Evolutionary conservation across 2,329 filamentous ascomycete genomes (phyloP), one percentile per base, ranked within the genome.

Genomic region (Eurotiales sp.): DNA sequence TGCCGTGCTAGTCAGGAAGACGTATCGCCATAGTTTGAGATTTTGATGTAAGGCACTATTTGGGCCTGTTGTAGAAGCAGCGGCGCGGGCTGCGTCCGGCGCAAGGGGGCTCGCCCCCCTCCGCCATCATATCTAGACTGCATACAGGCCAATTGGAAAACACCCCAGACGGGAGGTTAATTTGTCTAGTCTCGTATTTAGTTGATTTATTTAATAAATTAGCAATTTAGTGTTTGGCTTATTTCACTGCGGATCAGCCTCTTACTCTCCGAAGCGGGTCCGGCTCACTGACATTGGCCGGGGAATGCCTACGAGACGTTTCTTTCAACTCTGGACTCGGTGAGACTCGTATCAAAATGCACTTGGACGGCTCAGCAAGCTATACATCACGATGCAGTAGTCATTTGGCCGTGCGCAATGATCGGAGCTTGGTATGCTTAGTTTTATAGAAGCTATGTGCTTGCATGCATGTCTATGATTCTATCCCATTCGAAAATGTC

Each of bases 221-320:
- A 32, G 32, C 17, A 11, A 12, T 48, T 30, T 48, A 41, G 36
- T 10, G 19, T 41, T 30, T 48, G 46, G 40, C 25, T 48, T 36
- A 48, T 32, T 30, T 34, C 46, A 15, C 22, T 4, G 23, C 30
- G 21, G 46, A 48, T 48, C 46, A 15, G 25, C 36, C 8, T 15
- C 15, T 29, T 48, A 41, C 46, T 41, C 46, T 14, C 46, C 46
- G 46, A 25, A 41, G 25, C 39, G 46, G 46, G 30, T 23, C 46
- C 15, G 32, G 5, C 17, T 41, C 29, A 21, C 17, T 17, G 14
- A 39, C 19, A 41, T 48, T 48, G 46, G 27, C 19, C 8, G 46
- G 23, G 36, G 25, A 41, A 32, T 11, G 14, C 25, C 15, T 22
- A n/a, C n/a, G n/a, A n/a, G n/a, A n/a, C n/a, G n/a, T 23, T 10